phyloP scores from a whole-genome alignment of 768 basidiomycete genomes.

The Trametes cinnabarina region DNA sequence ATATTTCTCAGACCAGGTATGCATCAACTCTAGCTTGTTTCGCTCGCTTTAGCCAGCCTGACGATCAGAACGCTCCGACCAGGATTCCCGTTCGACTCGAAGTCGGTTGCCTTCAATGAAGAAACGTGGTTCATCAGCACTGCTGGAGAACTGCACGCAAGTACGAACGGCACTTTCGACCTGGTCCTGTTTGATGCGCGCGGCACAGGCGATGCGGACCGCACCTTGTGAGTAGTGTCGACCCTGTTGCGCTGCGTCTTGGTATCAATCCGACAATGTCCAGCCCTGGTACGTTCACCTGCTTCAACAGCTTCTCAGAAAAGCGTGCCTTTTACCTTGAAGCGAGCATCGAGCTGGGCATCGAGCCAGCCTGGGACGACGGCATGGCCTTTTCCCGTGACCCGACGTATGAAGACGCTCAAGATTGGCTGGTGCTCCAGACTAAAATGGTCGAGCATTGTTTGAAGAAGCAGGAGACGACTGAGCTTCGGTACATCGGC shows the following conservation, averaged over 20 bases:
- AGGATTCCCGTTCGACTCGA: too few species aligned
- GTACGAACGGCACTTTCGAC: conserved; percentile 1
- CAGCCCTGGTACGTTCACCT: not conserved
- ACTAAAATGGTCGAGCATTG: not conserved
- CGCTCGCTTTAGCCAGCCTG: not conserved
- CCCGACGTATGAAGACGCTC: not conserved
- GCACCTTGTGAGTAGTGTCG: too few species aligned
- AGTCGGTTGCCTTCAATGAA: not conserved
- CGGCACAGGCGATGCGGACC: not conserved
- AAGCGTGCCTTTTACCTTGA: not conserved
- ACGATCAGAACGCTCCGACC: not conserved
- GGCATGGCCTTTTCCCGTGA: not conserved
- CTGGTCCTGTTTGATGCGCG: not conserved
- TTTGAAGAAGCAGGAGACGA: not conserved
- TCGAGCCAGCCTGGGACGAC: not conserved
- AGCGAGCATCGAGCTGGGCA: not conserved
- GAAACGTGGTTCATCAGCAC: not conserved
- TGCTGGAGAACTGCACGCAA: not conserved
- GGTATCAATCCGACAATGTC: too few species aligned
- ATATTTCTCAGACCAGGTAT: not conserved
- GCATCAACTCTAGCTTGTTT: not conserved
- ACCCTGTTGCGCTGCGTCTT: too few species aligned
- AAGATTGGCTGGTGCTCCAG: not conserved
- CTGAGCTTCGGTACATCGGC: not conserved
- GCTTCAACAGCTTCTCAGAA: not conserved